Percentiles rank a stretch among this genome's conserved stretches.
Evolutionary conservation across 768 basidiomycete genomes (phyloP).

Genomic region (Pleurotus tuoliensis): DNA sequence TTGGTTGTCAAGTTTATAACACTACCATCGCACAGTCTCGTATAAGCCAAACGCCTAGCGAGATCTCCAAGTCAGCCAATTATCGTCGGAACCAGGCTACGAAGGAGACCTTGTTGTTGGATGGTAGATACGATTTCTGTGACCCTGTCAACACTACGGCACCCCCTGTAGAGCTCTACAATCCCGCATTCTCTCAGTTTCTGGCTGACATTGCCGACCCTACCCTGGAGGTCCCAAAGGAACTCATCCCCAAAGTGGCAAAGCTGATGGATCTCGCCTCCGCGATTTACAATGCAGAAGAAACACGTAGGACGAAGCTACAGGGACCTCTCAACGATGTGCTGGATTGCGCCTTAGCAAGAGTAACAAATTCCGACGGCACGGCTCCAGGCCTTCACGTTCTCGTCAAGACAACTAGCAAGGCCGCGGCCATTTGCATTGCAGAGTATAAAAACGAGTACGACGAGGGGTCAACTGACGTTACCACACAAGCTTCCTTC

Average conservation of each 20-base stretch:
- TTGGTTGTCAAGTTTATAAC: too few species aligned
- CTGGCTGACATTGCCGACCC: slow-evolving; percentile 12
- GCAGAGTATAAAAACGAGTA: slow-evolving; percentile 7
- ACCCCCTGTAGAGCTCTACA: slow-evolving; percentile 22
- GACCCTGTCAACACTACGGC: neutral
- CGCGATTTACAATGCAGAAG: slow-evolving; percentile 16
- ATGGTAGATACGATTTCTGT: neutral
- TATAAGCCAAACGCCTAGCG: too few species aligned
- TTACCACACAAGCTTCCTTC: slow-evolving; percentile 23
- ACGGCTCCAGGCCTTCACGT: neutral
- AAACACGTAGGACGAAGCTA: neutral
- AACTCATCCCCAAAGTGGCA: slow-evolving; percentile 14
- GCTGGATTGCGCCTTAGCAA: slow-evolving; percentile 2
- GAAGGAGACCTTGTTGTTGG: neutral
- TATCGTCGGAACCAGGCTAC: neutral
- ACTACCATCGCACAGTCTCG: too few species aligned
- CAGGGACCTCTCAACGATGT: slow-evolving; percentile 1
- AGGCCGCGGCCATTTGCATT: slow-evolving; percentile 11
- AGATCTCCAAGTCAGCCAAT: neutral
- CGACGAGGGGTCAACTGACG: slow-evolving; percentile 23
- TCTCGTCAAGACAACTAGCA: neutral
- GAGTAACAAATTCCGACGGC: slow-evolving; percentile 8
- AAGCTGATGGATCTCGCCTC: slow-evolving; percentile 16
- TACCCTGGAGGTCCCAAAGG: slow-evolving; percentile 8
- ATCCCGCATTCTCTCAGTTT: slow-evolving; percentile 21